Conservation (phyloP, 2,329 filamentous ascomycete genomes). For the Fusarium duplospermum region DNA sequence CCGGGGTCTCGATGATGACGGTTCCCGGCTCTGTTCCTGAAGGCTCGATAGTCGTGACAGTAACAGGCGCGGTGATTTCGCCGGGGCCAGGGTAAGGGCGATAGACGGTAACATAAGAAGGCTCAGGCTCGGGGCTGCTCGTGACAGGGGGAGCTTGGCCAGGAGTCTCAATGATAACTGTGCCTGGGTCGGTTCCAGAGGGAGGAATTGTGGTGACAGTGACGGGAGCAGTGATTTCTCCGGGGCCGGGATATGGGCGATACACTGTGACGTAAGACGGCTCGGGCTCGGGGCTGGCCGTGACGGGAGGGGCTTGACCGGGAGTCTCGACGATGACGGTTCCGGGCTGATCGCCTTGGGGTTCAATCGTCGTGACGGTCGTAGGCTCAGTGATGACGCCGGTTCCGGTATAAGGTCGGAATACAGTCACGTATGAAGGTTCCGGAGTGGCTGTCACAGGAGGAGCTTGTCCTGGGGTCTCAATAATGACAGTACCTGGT, state of each 20-base stretch:
- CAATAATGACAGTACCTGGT: background rate
- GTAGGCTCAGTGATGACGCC: constrained; percentile 8
- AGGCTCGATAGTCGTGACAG: constrained; percentile 6
- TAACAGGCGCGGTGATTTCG: background rate
- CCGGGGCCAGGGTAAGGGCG: background rate
- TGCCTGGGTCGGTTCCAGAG: constrained; percentile 21
- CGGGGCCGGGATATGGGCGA: background rate
- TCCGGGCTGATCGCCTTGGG: constrained; percentile 8
- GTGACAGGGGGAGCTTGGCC: background rate
- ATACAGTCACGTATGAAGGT: constrained; percentile 18
- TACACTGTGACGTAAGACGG: constrained; percentile 18
- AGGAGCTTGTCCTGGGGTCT: constrained; percentile 15
- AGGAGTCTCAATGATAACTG: constrained; percentile 30
- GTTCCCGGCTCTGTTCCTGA: constrained; percentile 13
- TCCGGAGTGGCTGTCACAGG: background rate
- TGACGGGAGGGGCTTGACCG: constrained; percentile 4
- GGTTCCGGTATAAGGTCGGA: constrained; percentile 4
- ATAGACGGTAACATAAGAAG: background rate
- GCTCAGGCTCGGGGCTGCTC: background rate
- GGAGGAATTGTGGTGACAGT: constrained; percentile 21
- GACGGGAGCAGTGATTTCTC: background rate
- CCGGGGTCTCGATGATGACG: constrained; percentile 9
- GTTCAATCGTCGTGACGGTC: constrained; percentile 10
- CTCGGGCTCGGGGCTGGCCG: background rate
- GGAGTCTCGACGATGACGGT: constrained; percentile 21